phyloP scores from a whole-genome alignment of 2,329 filamentous ascomycete species.

The Ramularia collo-cygni region DNA sequence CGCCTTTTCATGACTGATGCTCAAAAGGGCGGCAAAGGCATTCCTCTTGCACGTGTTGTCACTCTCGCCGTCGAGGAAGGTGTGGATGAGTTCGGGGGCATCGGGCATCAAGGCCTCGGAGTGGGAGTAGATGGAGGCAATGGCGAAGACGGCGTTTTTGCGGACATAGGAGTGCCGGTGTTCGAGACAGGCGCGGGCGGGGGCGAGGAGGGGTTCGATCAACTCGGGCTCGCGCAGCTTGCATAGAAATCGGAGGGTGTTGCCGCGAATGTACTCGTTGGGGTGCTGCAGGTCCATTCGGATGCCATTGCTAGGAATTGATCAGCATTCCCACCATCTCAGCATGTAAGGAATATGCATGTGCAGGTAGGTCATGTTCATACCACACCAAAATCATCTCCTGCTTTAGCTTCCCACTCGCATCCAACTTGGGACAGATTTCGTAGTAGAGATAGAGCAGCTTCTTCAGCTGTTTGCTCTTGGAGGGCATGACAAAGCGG shows the following conservation, averaged over 20 bases:
- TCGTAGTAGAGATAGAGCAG: conserved; percentile 99
- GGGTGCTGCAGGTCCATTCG: conserved; percentile 94
- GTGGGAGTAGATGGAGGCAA: conserved; percentile 86
- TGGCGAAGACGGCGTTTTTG: conserved; percentile 94
- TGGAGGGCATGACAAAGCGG: conserved; percentile 98
- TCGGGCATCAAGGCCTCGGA: conserved; percentile 90
- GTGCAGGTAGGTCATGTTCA: conserved; percentile 27
- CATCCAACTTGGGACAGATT: conserved; percentile 93
- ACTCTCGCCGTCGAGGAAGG: conserved; percentile 83
- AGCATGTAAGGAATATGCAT: too few species aligned
- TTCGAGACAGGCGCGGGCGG: conserved; percentile 84
- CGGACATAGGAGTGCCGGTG: conserved; percentile 96
- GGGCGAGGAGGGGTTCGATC: conserved; percentile 90
- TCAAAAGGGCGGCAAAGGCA: conserved; percentile 83
- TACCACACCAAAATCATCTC: conserved; percentile 99
- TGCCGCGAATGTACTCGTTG: conserved; percentile 97
- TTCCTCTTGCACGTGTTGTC: conserved; percentile 97
- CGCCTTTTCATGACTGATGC: conserved; percentile 89
- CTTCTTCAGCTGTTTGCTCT: conserved; percentile 95
- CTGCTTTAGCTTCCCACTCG: conserved; percentile 90
- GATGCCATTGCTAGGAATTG: conserved; percentile 73
- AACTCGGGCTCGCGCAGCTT: conserved; percentile 94
- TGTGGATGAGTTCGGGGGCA: conserved; percentile 82
- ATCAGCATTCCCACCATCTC: conserved; percentile 11
- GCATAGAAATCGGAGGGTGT: conserved; percentile 95